Evolutionary conservation across 1,284 basidiomycete species (phyloP).

Genomic region (Veloboletus limbatus): DNA sequence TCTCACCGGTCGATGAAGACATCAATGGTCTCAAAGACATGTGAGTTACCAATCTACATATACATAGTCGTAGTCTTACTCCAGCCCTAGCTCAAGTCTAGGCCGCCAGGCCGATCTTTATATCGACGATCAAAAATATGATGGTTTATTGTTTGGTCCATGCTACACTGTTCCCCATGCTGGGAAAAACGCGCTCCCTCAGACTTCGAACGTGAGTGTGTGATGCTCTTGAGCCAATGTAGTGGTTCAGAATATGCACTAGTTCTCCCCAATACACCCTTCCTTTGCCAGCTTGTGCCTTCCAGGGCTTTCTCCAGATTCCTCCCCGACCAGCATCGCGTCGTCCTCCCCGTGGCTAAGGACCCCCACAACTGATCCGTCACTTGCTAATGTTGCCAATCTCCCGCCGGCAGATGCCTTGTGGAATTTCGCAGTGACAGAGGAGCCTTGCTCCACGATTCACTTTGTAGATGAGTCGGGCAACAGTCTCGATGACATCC

Average conservation of each 20-base stretch:
- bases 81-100: constrained; percentile 11
- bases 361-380: constrained; percentile 15
- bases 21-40: constrained; percentile 18
- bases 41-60: constrained; percentile 17
- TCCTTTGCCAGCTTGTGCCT: constrained; percentile 5
- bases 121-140: not conserved
- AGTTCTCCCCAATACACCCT: not conserved
- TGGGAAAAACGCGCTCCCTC: not conserved
- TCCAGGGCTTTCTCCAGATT: constrained; percentile 28
- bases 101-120: not conserved
- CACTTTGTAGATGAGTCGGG: constrained; percentile 21
- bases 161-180: not conserved
- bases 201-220: constrained; percentile 12
- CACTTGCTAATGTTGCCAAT: not conserved
- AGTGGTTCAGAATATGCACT: not conserved
- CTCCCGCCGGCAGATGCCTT: not conserved
- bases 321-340: constrained; percentile 23
- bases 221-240: not conserved
- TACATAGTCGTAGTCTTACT: constrained; percentile 11
- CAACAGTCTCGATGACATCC: constrained; percentile 20
- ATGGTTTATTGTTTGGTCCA: constrained; percentile 16
- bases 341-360: constrained; percentile 25
- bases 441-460: not conserved
- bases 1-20: constrained; percentile 29
- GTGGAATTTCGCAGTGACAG: constrained; percentile 2